These are phyloP conservation scores for Cryphonectria parasitica DNA, from an alignment of 2,329 filamentous ascomycete genomes.

Conservation along the genomic window DNA sequence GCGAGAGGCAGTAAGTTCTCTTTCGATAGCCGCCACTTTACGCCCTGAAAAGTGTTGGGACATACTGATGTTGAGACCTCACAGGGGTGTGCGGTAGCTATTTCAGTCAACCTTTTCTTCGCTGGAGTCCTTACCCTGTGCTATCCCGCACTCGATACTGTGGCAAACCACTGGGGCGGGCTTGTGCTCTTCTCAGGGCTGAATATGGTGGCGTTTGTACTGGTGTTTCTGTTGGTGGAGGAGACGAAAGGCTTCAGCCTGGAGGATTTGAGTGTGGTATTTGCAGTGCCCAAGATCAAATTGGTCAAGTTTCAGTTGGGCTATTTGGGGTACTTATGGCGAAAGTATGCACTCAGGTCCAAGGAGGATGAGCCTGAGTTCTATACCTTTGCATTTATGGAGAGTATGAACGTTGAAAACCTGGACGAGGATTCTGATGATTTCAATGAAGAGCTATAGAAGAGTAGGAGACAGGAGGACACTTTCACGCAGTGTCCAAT, in stretches of 20 bases:
- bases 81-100: constrained; percentile 50
- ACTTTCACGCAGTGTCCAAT: too few relatives aligned
- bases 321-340: constrained; percentile 17
- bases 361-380: constrained; percentile 26
- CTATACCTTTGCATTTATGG: constrained; percentile 17
- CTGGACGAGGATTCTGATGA: background rate
- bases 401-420: background rate
- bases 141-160: constrained; percentile 40
- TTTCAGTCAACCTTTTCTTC: constrained; percentile 52
- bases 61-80: background rate
- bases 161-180: constrained; percentile 36
- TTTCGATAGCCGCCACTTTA: background rate
- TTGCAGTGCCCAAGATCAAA: constrained; percentile 42
- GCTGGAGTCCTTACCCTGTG: constrained; percentile 50
- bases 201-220: constrained; percentile 50
- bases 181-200: constrained; percentile 52
- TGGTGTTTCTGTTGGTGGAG: constrained; percentile 50
- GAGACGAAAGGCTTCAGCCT: constrained; percentile 47
- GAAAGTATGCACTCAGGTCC: background rate
- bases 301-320: constrained; percentile 44
- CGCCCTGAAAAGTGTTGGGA: background rate
- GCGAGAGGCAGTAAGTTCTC: constrained; percentile 45
- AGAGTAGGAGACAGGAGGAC: background rate
- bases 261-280: constrained; percentile 46
- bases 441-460: background rate